Base-by-base conservation (phyloP, 768 basidiomycete species). In the Fibroporia radiculosa region DNA sequence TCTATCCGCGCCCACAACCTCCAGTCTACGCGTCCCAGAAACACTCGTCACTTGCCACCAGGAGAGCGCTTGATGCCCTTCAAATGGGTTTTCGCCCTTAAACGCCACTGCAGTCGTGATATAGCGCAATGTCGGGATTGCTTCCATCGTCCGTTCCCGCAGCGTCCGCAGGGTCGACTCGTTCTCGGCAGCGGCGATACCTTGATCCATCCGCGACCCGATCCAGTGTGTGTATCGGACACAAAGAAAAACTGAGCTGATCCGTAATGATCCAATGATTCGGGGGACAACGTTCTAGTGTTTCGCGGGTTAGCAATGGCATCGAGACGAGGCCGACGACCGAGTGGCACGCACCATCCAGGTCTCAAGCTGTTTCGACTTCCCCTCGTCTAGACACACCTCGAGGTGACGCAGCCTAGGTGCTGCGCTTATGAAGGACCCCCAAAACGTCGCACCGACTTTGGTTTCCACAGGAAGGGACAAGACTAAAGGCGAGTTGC, bases 331-430 rank as follows among this genome's bases (percentile, higher is more conserved):
- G 31, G n/a, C 10, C 14, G n/a, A 19, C 28, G n/a, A n/a, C 32
- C 13, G 20, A 29, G 16, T 25, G 8, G 12, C 25, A 29, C 32
- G 13, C 42, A 54, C 53, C 40, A 48, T 31, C 53, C 53, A 54
- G 3, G 28, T 23, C 16, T 47, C 32, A 34, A 54, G 46, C 16
- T 33, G 27, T 25, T 35, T 38, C 45, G 39, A 39, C 18, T 35
- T 28, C 14, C 48, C 41, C 28, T 53, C 52, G 24, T 45, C 50
- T 29, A 51, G 27, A 24, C 50, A 42, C 16, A 54, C 33, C 48
- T 54, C 53, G 13, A 50, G 33, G 25, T 54, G 47, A 7, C 49
- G 48, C n/a, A 44, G 14, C 22, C 33, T 8, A 6, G 42, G 20
- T 13, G 33, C 33, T 10, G 33, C 42, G 22, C 20, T 25, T 3